Conservation (phyloP, 306 rosid species). For the Prunus mira region DNA sequence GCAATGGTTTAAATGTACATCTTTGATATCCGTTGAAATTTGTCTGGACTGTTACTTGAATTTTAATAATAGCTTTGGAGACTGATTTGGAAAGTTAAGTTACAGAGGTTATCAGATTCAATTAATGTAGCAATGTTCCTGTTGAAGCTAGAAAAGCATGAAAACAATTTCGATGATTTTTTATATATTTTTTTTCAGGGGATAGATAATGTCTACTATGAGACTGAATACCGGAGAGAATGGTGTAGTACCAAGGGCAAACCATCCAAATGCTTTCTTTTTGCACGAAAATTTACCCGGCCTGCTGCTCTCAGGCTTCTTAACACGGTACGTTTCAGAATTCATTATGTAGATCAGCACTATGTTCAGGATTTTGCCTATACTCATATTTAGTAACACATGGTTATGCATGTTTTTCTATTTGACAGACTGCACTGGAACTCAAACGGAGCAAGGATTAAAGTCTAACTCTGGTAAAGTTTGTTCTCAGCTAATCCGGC, state of each 20-base stretch:
- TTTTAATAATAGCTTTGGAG: not conserved
- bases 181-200: slow-evolving; percentile 38
- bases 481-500: slow-evolving; percentile 12
- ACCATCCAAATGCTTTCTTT: slow-evolving; percentile 90
- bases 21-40: not conserved
- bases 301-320: slow-evolving; percentile 94
- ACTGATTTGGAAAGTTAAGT: not conserved
- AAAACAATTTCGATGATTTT: slow-evolving; percentile 4
- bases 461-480: slow-evolving; percentile 2
- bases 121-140: not conserved
- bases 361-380: not conserved
- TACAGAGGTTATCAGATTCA: not conserved
- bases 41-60: not conserved
- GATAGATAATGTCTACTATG: slow-evolving; percentile 82
- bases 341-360: not conserved
- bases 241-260: slow-evolving; percentile 92
- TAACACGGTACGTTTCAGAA: slow-evolving; percentile 54
- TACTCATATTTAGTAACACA: not conserved
- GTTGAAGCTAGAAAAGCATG: too few species aligned
- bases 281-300: slow-evolving; percentile 87
- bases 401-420: slow-evolving; percentile 4
- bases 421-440: slow-evolving; percentile 59
- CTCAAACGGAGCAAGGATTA: slow-evolving; percentile 37
- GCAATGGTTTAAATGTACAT: not conserved
- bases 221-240: slow-evolving; percentile 93